These are phyloP conservation scores for Erodium texanum DNA, from an alignment of 441 rosid species.

Conservation along the genomic window DNA sequence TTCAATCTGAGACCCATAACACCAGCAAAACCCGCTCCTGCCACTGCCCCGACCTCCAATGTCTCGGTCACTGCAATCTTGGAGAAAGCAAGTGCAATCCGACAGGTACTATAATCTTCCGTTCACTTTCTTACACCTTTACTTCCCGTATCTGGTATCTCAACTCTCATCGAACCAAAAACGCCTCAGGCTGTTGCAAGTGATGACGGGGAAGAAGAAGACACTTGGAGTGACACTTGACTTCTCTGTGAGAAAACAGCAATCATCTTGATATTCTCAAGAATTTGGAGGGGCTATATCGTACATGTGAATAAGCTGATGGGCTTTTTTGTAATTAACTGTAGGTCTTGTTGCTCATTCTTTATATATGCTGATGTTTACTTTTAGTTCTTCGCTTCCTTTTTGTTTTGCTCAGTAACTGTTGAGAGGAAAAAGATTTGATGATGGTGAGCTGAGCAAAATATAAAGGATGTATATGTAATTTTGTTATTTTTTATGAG, in stretches of 20 bases:
- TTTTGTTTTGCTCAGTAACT: neutral
- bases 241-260: neutral
- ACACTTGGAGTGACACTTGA: constrained; percentile 73
- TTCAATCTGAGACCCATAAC: constrained; percentile 51
- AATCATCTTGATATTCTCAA: neutral
- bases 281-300: neutral
- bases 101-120: constrained; percentile 45
- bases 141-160: neutral
- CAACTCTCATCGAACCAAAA: neutral
- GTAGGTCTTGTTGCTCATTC: constrained; percentile 15
- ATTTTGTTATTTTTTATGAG: neutral
- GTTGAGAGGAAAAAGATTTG: neutral
- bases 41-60: constrained; percentile 33
- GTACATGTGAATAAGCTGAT: constrained; percentile 27
- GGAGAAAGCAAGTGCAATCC: constrained; percentile 87
- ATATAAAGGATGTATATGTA: neutral
- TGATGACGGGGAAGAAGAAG: constrained; percentile 60
- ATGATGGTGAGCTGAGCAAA: neutral
- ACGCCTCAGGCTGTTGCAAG: constrained; percentile 66
- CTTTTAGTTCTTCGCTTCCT: neutral
- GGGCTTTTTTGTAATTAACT: constrained; percentile 32
- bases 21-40: constrained; percentile 30
- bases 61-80: constrained; percentile 63
- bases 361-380: neutral
- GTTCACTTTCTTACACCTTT: neutral